A percentile compares a stretch with the other conserved stretches of the same genome.
phyloP scores from a whole-genome alignment of 2,329 filamentous ascomycete species.

The Dryadomyces sulphureus region DNA sequence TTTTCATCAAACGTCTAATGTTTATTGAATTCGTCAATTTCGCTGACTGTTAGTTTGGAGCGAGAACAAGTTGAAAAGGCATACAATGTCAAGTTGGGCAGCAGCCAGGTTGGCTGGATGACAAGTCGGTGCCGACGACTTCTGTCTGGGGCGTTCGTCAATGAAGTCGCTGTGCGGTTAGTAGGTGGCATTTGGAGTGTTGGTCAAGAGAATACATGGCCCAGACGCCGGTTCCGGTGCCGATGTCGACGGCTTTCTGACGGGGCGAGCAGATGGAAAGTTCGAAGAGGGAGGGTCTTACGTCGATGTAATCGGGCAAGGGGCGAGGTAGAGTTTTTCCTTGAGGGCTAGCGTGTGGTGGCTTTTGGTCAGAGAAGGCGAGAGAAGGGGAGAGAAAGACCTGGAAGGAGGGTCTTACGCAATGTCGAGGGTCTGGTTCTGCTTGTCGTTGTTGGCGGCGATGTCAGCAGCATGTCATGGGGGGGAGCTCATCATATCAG shows the following conservation, averaged over 20 bases:
- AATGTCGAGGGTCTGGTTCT: too few species aligned
- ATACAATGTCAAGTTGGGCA: background rate
- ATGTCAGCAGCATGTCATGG: too few species aligned
- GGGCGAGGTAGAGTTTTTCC: background rate
- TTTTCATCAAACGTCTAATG: background rate
- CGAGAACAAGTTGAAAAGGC: background rate
- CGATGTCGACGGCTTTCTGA: background rate
- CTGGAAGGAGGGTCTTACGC: too few species aligned
- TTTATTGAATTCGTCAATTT: background rate
- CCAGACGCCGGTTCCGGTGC: background rate
- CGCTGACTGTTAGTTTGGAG: background rate
- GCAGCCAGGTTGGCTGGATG: background rate
- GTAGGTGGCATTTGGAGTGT: background rate
- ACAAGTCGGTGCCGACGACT: background rate
- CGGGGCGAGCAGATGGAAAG: too few species aligned
- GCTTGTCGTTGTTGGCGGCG: too few species aligned
- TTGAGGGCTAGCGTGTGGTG: background rate
- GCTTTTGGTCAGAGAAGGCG: too few species aligned
- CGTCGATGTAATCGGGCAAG: background rate
- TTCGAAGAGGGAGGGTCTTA: background rate
- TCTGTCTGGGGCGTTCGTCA: background rate
- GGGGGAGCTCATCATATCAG: background rate
- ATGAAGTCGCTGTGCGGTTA: background rate
- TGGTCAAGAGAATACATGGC: background rate
- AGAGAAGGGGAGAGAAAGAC: too few species aligned